Evolutionary conservation across 208 protist genomes (phyloP), one percentile per base, ranked within the genome.

Genomic region (Tetramitus jugosus): DNA sequence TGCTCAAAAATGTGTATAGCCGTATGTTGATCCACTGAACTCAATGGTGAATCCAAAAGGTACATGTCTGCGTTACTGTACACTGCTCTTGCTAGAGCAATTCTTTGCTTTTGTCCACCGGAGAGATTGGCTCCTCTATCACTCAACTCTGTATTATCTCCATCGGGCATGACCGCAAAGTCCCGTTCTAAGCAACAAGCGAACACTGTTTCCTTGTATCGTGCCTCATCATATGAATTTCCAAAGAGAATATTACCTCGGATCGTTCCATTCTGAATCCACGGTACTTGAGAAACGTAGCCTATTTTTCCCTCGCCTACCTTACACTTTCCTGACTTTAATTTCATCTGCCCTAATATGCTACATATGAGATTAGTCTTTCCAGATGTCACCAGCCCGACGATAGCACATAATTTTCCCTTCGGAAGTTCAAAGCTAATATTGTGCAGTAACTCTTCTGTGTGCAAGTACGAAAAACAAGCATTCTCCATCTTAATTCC

Each of bases 241-340:
- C 89, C 86, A 39, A 91, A 89, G 46, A 90, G 60, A 77, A 98
- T 94, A 84, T 98, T 98, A 45, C 94, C 91, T 14, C 91, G 85
- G 20, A 92, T 39, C 17, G 89, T 87, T 10, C 76, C 79, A 78
- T 87, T 89, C 26, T 89, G 79, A 62, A 98, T 85, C 89, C 90
- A 97, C 42, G 94, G 88, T 60, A 86, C 81, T 84, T 95, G 91
- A 1, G 89, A 65, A 68, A 89, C 91, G 83, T 92, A 95, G 26
- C 80, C 86, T 31, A 91, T 80, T 31, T 31, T 35, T 86, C 52
- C 0, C 14, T 49, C 45, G 14, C 14, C 14, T 49, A 17, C 14
- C 4, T 4, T 49, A 14, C 4, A 4, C 14, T 49, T 14, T 81
- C 29, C 31, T 60, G 20, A 2, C 39, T 17, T 60, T 1, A 14